A percentile compares a stretch with the other conserved stretches of the same genome.
These are phyloP conservation scores for Wallacemonas collosoma DNA, from an alignment of 208 protist genomes.

Conservation along the genomic window DNA sequence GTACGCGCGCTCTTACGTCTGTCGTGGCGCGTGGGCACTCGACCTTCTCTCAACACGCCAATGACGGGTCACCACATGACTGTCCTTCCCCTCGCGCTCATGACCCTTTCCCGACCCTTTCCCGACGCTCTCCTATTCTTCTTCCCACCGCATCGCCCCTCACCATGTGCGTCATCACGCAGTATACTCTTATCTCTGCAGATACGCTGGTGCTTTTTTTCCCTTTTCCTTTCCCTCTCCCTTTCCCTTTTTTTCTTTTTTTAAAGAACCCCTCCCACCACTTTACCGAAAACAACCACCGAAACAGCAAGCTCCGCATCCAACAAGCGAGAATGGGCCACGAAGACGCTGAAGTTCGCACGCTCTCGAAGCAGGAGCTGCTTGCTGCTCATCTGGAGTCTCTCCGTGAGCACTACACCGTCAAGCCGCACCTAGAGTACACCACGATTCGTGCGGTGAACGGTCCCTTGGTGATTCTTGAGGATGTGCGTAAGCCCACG, in stretches of 20 bases:
- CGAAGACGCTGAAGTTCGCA: conserved; percentile 48
- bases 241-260: conserved; percentile 16
- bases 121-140: conserved; percentile 1
- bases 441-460: conserved; percentile 99
- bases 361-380: conserved; percentile 89
- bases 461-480: conserved; percentile 99
- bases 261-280: not conserved
- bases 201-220: not conserved
- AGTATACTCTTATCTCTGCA: too few species aligned
- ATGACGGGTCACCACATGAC: too few species aligned
- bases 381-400: conserved; percentile 74
- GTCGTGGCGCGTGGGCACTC: too few species aligned
- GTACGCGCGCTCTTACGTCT: too few species aligned
- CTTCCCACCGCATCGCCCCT: not conserved
- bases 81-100: too few species aligned
- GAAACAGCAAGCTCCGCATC: conserved; percentile 14
- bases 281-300: conserved; percentile 7
- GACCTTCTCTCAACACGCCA: too few species aligned
- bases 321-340: conserved; percentile 33
- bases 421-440: conserved; percentile 97
- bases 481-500: conserved; percentile 98
- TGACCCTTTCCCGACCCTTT: not conserved
- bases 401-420: conserved; percentile 66
- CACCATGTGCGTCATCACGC: too few species aligned
- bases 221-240: not conserved